Evolutionary conservation across 768 basidiomycete genomes (phyloP).

Genomic region (Clitopilus hobsonii): DNA sequence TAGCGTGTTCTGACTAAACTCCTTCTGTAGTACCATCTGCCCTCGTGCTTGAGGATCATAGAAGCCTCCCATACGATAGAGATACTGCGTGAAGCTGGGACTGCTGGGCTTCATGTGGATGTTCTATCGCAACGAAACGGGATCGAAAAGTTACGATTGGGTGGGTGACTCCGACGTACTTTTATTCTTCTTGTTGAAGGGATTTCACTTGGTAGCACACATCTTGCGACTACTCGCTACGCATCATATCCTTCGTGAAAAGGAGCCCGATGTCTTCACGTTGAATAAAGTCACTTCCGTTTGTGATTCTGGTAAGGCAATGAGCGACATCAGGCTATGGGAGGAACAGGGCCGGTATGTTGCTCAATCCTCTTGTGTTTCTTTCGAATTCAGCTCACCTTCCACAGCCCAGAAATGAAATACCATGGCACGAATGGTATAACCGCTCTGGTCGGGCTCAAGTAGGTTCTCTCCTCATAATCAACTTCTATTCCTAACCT

Average conservation of each 20-base stretch:
- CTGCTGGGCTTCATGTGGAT: conserved; percentile 44
- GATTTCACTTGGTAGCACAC: conserved; percentile 44
- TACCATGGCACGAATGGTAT: conserved; percentile 63
- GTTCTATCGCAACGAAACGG: conserved; percentile 39
- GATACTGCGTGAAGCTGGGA: conserved; percentile 62
- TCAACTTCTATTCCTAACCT: neutral
- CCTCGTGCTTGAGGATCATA: conserved; percentile 68
- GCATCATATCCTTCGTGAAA: conserved; percentile 70
- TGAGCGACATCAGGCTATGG: conserved; percentile 38
- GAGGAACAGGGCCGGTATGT: conserved; percentile 35
- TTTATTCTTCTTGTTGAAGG: neutral
- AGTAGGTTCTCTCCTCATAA: conserved; percentile 33
- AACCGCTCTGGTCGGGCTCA: conserved; percentile 66
- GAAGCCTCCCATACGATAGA: conserved; percentile 71
- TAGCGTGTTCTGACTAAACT: neutral
- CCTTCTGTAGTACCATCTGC: conserved; percentile 60
- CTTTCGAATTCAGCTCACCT: neutral
- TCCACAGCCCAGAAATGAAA: conserved; percentile 52
- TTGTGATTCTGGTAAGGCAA: conserved; percentile 61
- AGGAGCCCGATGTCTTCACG: conserved; percentile 66
- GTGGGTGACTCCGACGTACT: conserved; percentile 22
- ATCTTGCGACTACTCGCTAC: conserved; percentile 73
- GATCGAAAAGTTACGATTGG: conserved; percentile 45
- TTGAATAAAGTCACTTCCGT: conserved; percentile 66
- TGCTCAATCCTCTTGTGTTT: neutral